Percentiles rank a stretch among this genome's conserved stretches.
These are phyloP conservation scores for Coemansia sp. DNA, from an alignment of 192 early-diverging fungal species.

Conservation along the genomic window DNA sequence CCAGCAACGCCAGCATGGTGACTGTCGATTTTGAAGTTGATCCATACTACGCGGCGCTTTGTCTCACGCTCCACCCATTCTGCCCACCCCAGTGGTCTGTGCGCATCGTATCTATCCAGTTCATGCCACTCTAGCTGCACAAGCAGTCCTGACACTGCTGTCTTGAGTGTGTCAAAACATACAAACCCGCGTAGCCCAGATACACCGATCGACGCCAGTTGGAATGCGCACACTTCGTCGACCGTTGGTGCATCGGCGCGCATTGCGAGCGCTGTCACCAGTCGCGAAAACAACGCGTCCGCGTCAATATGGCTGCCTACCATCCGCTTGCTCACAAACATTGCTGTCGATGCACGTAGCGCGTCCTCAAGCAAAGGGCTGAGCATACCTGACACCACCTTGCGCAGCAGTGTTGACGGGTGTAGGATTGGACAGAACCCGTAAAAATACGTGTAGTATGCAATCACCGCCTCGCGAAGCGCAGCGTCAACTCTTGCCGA, in stretches of 20 bases:
- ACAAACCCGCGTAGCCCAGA: conserved; percentile 7
- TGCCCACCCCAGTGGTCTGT: conserved; percentile 9
- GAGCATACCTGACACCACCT: conserved; percentile 12
- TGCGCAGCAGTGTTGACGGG: conserved; percentile 33
- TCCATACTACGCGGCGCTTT: conserved; percentile 43
- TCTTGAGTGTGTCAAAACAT: conserved; percentile 20
- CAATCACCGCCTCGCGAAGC: conserved; percentile 22
- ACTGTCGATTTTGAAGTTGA: conserved; percentile 21
- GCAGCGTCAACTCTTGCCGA: conserved; percentile 1
- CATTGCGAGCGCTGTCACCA: conserved; percentile 11
- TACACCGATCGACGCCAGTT: conserved; percentile 15
- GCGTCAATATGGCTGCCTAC: conserved; percentile 4
- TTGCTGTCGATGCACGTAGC: conserved; percentile 20
- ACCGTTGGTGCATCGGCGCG: conserved; percentile 12
- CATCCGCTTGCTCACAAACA: conserved; percentile 9
- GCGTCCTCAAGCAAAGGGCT: conserved; percentile 21
- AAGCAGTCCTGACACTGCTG: conserved; percentile 15
- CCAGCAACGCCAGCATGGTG: conserved; percentile 17
- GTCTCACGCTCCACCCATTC: conserved; percentile 35
- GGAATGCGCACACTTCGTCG: conserved; percentile 27
- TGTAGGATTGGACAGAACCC: conserved; percentile 30
- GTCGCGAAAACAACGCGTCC: conserved; percentile 7
- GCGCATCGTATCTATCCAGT: conserved; percentile 16
- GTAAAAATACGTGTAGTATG: conserved; percentile 38
- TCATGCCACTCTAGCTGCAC: conserved; percentile 37